Conservation (phyloP, 495 filamentous ascomycete genomes). For the Xylaria intraflava region DNA sequence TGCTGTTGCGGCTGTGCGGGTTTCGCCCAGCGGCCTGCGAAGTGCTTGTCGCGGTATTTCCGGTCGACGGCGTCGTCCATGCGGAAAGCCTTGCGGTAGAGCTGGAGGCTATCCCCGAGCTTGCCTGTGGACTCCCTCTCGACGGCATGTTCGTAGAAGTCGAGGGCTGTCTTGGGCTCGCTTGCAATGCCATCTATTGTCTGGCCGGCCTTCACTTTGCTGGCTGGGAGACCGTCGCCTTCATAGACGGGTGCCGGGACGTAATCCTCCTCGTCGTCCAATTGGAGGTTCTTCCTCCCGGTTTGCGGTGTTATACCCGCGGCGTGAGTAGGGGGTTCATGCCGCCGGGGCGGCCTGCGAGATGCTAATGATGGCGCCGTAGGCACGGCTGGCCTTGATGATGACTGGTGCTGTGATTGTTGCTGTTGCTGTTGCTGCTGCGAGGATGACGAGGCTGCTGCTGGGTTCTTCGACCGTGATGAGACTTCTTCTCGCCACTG, state of each 20-base stretch:
- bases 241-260: conserved; percentile 33
- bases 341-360: conserved; percentile 18
- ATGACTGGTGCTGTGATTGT: neutral
- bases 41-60: conserved; percentile 85
- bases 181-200: conserved; percentile 12
- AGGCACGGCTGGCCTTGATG: neutral
- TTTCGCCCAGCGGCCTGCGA: conserved; percentile 51
- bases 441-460: conserved; percentile 4
- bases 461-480: conserved; percentile 36
- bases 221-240: conserved; percentile 16
- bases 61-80: conserved; percentile 80
- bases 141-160: conserved; percentile 89
- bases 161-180: conserved; percentile 72
- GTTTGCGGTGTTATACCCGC: conserved; percentile 12
- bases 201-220: conserved; percentile 13
- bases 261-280: conserved; percentile 37
- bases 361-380: conserved; percentile 9
- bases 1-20: conserved; percentile 11
- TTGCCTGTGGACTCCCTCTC: conserved; percentile 79
- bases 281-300: conserved; percentile 2
- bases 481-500: conserved; percentile 78
- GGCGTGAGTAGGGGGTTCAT: conserved; percentile 15
- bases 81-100: conserved; percentile 88
- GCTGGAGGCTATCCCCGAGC: conserved; percentile 79
- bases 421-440: neutral